phyloP scores from a whole-genome alignment of 345 rosid genomes.

The Zanthoxylum bungeanum region DNA sequence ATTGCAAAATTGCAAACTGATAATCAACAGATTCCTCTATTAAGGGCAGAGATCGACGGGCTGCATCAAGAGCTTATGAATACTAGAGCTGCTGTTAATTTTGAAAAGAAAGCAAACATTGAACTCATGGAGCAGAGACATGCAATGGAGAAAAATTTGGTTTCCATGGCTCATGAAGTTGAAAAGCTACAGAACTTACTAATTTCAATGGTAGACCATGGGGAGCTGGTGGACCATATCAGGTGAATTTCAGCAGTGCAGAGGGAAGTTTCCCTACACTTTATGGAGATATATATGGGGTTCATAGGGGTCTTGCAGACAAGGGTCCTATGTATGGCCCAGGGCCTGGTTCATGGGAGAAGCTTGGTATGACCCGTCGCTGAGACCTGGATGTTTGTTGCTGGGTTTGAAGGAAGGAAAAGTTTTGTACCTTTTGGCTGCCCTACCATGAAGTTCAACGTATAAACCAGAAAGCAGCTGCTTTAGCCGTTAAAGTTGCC shows the following conservation, averaged over 20 bases:
- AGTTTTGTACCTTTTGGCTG: conserved; percentile 20
- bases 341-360: conserved; percentile 73
- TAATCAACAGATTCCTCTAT: conserved; percentile 65
- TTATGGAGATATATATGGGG: conserved; percentile 63
- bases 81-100: conserved; percentile 77
- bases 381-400: conserved; percentile 33
- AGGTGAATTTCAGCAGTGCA: conserved; percentile 44
- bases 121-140: conserved; percentile 93
- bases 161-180: conserved; percentile 98
- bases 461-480: conserved; percentile 29
- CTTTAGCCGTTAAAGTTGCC: not conserved
- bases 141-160: conserved; percentile 88
- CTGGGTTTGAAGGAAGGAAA: conserved; percentile 18
- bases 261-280: conserved; percentile 59
- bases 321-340: conserved; percentile 64
- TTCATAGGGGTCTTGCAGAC: conserved; percentile 61
- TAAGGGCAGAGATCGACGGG: conserved; percentile 66
- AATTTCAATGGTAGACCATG: conserved; percentile 61
- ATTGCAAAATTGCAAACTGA: conserved; percentile 60
- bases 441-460: conserved; percentile 11
- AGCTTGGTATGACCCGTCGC: conserved; percentile 57
- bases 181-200: conserved; percentile 82
- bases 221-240: conserved; percentile 75
- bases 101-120: conserved; percentile 89
- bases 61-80: conserved; percentile 87